Conservation (phyloP, 2,329 filamentous ascomycete species). For the Talaromyces sp. region DNA sequence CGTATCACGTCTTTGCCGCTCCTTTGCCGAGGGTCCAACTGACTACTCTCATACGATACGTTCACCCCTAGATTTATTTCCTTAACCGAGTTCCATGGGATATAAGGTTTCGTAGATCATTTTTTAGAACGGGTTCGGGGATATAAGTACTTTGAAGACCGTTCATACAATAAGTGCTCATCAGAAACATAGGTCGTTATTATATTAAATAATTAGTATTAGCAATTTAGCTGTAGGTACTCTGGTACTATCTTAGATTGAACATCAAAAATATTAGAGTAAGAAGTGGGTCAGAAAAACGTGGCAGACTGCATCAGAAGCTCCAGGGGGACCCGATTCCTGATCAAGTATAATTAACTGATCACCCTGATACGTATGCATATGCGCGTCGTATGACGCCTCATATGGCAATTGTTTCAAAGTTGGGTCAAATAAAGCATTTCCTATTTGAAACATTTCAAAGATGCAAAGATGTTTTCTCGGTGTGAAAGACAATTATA, state of each 20-base stretch:
- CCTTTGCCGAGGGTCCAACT: neutral
- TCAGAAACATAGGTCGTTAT: too few relatives aligned
- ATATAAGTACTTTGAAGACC: neutral
- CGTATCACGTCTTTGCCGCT: neutral
- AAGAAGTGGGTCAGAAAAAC: neutral
- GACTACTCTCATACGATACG: neutral
- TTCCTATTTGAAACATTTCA: neutral
- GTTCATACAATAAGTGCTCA: neutral
- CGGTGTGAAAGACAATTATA: too few relatives aligned
- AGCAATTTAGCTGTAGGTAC: neutral
- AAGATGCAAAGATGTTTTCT: too few relatives aligned
- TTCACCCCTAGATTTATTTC: neutral
- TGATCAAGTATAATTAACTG: neutral
- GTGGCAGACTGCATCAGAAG: neutral
- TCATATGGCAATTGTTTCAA: neutral
- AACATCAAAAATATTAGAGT: neutral
- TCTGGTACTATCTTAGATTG: neutral
- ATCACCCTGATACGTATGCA: neutral
- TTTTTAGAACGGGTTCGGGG: neutral
- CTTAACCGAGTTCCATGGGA: neutral
- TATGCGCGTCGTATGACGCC: neutral
- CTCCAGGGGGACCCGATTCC: neutral
- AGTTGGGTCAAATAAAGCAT: neutral
- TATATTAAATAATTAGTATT: neutral
- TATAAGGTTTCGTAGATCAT: neutral